phyloP scores from a whole-genome alignment of 2,329 filamentous ascomycete genomes.

The Volutella citrinella region DNA sequence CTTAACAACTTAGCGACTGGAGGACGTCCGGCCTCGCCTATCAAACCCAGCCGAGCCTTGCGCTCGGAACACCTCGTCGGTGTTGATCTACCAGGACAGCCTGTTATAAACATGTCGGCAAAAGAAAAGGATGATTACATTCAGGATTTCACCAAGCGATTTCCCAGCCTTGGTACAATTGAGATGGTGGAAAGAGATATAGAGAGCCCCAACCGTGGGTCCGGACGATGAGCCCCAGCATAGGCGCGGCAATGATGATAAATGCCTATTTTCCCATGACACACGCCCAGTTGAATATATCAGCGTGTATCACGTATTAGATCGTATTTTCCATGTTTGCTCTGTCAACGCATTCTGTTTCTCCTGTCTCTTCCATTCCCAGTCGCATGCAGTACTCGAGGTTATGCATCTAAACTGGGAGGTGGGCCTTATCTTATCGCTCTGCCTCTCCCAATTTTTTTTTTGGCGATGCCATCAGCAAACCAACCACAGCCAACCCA shows the following conservation, averaged over 20 bases:
- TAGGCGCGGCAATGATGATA: constrained; percentile 5
- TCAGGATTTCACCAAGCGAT: constrained; percentile 74
- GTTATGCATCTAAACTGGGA: constrained; percentile 20
- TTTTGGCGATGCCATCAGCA: constrained; percentile 13
- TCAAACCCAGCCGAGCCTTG: constrained; percentile 33
- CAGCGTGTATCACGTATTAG: constrained; percentile 17
- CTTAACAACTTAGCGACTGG: constrained; percentile 54
- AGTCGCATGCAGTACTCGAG: constrained; percentile 17
- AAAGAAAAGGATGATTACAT: constrained; percentile 65
- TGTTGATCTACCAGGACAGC: constrained; percentile 45
- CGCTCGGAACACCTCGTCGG: constrained; percentile 40
- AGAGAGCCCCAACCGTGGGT: constrained; percentile 27
- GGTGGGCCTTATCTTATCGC: constrained; percentile 37
- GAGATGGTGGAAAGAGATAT: constrained; percentile 80
- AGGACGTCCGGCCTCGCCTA: constrained; percentile 41
- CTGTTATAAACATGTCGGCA: constrained; percentile 52
- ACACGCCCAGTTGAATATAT: constrained; percentile 24
- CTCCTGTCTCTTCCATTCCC: too few relatives aligned
- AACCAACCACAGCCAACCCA: constrained; percentile 5
- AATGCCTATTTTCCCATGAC: constrained; percentile 11
- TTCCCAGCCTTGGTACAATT: constrained; percentile 78
- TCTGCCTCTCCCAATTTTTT: constrained; percentile 21
- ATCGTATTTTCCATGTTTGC: constrained; percentile 7
- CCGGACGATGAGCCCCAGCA: constrained; percentile 18
- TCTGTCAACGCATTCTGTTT: too few relatives aligned